Evolutionary conservation across 805 yeast genomes (phyloP).

Genomic region (Schizosaccharomyces octosporus): DNA sequence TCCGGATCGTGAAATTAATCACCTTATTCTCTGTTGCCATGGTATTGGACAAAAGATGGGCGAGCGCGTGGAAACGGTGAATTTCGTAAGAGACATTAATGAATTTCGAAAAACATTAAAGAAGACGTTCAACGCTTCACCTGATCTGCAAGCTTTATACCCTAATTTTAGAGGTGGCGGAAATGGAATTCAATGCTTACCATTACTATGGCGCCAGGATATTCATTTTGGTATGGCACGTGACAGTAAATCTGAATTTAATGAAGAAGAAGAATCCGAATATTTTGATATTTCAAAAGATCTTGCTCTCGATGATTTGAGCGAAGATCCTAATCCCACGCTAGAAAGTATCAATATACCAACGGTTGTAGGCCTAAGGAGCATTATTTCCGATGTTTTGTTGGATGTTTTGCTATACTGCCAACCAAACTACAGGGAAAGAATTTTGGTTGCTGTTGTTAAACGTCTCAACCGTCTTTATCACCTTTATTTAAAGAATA

Average conservation of each 20-base stretch:
- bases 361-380: slow-evolving; percentile 46
- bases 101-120: slow-evolving; percentile 9
- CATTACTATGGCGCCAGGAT: slow-evolving; percentile 75
- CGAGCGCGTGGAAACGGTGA: slow-evolving; percentile 48
- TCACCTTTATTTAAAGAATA: slow-evolving; percentile 28
- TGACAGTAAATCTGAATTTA: neutral
- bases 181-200: slow-evolving; percentile 46
- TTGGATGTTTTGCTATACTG: slow-evolving; percentile 55
- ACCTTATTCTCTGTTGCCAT: slow-evolving; percentile 66
- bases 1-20: slow-evolving; percentile 22
- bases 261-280: slow-evolving; percentile 15
- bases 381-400: slow-evolving; percentile 63
- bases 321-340: slow-evolving; percentile 21
- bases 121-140: slow-evolving; percentile 6
- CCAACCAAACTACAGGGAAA: slow-evolving; percentile 39
- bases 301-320: slow-evolving; percentile 11
- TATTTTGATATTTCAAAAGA: slow-evolving; percentile 11
- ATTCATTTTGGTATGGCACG: slow-evolving; percentile 10
- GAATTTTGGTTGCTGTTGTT: slow-evolving; percentile 38
- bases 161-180: slow-evolving; percentile 2
- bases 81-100: slow-evolving; percentile 33
- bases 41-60: slow-evolving; percentile 88
- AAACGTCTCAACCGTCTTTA: slow-evolving; percentile 39
- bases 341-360: slow-evolving; percentile 46
- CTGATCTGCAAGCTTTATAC: slow-evolving; percentile 8